These are phyloP conservation scores for Balansia obtecta DNA, from an alignment of 2,329 filamentous ascomycete species.

Conservation along the genomic window DNA sequence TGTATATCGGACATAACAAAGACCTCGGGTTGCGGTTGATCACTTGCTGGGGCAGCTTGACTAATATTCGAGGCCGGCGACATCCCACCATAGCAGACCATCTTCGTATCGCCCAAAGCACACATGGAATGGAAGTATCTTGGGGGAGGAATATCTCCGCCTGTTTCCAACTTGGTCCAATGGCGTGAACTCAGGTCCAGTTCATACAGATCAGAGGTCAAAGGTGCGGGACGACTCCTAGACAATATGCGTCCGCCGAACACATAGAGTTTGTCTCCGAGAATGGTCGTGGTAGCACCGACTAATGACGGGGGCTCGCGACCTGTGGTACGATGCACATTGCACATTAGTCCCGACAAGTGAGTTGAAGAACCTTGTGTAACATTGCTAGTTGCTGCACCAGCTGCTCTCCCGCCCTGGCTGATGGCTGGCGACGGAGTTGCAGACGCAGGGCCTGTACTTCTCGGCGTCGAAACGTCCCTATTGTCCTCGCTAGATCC, in stretches of 20 bases:
- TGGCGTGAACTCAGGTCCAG: conserved; percentile 82
- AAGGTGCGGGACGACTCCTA: conserved; percentile 60
- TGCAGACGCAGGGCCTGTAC: conserved; percentile 40
- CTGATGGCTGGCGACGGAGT: conserved; percentile 42
- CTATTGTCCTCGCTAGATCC: conserved; percentile 31
- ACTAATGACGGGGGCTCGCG: conserved; percentile 84
- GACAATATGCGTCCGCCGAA: conserved; percentile 88
- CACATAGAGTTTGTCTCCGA: conserved; percentile 93
- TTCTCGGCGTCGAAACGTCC: conserved; percentile 38
- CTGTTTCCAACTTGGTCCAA: conserved; percentile 81
- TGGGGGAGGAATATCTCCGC: conserved; percentile 76
- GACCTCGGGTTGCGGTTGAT: conserved; percentile 60
- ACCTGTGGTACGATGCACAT: conserved; percentile 76
- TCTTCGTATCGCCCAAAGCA: conserved; percentile 81
- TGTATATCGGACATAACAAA: conserved; percentile 98
- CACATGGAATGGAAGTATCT: conserved; percentile 98
- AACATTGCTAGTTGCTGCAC: conserved; percentile 26
- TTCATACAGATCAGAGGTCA: conserved; percentile 88
- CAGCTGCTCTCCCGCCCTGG: conserved; percentile 18
- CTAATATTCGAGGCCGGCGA: conserved; percentile 51
- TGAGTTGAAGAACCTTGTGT: conserved; percentile 40
- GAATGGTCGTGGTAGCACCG: conserved; percentile 85
- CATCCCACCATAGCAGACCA: conserved; percentile 98
- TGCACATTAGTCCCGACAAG: conserved; percentile 55
- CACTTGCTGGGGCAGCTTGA: conserved; percentile 28